Evolutionary conservation across 768 basidiomycete species (phyloP), one percentile per base, ranked within the genome.

Genomic region (Flagelloscypha sp.): DNA sequence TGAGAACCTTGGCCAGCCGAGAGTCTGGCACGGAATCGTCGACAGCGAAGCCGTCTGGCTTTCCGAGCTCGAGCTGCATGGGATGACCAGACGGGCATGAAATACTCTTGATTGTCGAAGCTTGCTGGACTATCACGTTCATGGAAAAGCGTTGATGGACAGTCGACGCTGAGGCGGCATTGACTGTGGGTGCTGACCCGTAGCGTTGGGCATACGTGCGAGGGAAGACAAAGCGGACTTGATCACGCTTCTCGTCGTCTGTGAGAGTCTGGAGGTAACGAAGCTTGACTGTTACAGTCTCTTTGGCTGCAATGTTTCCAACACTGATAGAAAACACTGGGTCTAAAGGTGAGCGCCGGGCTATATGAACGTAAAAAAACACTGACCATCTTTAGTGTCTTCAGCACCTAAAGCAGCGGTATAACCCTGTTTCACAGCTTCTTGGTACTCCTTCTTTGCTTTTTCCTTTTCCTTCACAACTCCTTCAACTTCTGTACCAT

Each of bases 321-420:
- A 78, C 45, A 3, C 74, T 76, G 24, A 78, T 71, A 1, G 66
- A 71, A 46, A 77, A 76, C 35, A 74, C 76, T 78, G 29, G 0
- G 28, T 18, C 29, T 11, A 20, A 8, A 24, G 9, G 32, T 22
- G 43, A 11, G 11, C 20, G 18, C 15, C 11, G 30, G 7, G 6
- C 5, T 7, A 32, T 19, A 27, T 29, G 8, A 16, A 28, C 32
- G 13, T 19, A 18, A 25, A 20, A 5, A 21, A n/a, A 10, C 9
- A 49, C 72, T 48, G 28, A 76, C 76, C 56, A 37, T 76, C 75
- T 35, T 71, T 68, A 0, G 68, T 61, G 3, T 68, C 69, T 46
- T 59, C 63, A 40, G 72, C 65, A 6, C 73, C 47, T 27, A 78
- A 51, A 1, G 64, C 72, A 1, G 72, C 54, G 2, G 52, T 44